Evolutionary conservation across 352 stramenopile species (phyloP).

Genomic region (Phytopythium mirpurense): DNA sequence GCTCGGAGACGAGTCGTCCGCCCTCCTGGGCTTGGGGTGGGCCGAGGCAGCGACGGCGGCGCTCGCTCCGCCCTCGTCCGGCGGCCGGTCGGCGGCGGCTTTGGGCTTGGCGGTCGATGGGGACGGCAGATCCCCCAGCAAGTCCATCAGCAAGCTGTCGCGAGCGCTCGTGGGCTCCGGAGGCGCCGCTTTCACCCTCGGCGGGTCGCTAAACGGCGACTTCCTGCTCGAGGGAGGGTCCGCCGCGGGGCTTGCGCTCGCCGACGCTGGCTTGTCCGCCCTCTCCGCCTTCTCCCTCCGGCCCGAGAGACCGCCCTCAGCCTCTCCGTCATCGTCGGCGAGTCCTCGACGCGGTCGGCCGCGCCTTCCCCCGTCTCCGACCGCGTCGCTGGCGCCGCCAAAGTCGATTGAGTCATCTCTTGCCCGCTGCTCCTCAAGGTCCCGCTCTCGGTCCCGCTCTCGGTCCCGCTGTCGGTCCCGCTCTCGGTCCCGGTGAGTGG

Average conservation of each 20-base stretch:
- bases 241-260: not conserved
- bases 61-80: not conserved
- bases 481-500: not conserved
- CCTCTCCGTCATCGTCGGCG: not conserved
- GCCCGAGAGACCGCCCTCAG: not conserved
- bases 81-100: too few relatives aligned
- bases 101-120: conserved; percentile 20
- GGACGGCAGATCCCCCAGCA: conserved; percentile 30
- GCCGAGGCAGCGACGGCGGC: conserved; percentile 4
- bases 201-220: not conserved
- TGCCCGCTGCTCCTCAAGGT: too few relatives aligned
- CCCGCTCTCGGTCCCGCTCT: too few relatives aligned
- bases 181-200: not conserved
- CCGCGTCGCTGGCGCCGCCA: not conserved
- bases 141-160: conserved; percentile 50
- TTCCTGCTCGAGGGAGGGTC: not conserved
- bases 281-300: not conserved
- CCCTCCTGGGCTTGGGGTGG: conserved; percentile 2
- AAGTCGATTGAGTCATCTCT: not conserved
- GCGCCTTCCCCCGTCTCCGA: not conserved
- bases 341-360: not conserved
- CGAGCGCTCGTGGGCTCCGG: conserved; percentile 21
- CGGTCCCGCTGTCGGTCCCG: too few relatives aligned
- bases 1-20: not conserved
- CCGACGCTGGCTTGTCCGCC: not conserved